These are phyloP conservation scores for Oryza glaberrima DNA, from an alignment of 176 grass and related monocot species.

Conservation along the genomic window DNA sequence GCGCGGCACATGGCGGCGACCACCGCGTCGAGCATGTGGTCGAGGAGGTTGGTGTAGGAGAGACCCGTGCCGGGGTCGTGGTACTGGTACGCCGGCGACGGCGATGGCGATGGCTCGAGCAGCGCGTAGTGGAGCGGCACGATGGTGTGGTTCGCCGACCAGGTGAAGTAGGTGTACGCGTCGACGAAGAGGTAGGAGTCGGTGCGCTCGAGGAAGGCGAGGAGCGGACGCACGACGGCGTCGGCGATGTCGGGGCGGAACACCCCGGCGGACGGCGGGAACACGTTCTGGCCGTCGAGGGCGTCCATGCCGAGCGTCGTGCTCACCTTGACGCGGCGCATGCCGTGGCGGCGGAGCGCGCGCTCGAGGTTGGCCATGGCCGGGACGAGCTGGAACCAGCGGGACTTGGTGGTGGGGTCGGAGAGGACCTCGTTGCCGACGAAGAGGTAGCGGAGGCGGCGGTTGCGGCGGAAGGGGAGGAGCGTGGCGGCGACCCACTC, in stretches of 20 bases:
- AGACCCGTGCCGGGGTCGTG: slow-evolving; percentile 43
- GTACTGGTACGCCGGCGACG: slow-evolving; percentile 27
- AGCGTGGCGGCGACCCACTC: slow-evolving; percentile 58
- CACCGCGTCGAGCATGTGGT: slow-evolving; percentile 71
- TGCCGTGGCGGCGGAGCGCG: slow-evolving; percentile 39
- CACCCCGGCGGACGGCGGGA: slow-evolving; percentile 58
- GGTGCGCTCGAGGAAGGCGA: slow-evolving; percentile 53
- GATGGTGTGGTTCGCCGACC: slow-evolving; percentile 45
- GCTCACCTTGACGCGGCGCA: slow-evolving; percentile 51
- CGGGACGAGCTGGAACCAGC: slow-evolving; percentile 59
- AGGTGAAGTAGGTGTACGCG: slow-evolving; percentile 64
- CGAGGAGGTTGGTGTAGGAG: slow-evolving; percentile 59
- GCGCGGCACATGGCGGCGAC: slow-evolving; percentile 50
- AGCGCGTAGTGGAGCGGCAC: slow-evolving; percentile 65
- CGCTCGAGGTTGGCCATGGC: slow-evolving; percentile 56
- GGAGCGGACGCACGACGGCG: slow-evolving; percentile 50
- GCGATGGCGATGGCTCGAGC: slow-evolving; percentile 18
- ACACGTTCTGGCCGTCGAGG: slow-evolving; percentile 41
- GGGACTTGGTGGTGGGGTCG: slow-evolving; percentile 38
- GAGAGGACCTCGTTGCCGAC: slow-evolving; percentile 83
- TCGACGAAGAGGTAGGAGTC: slow-evolving; percentile 61
- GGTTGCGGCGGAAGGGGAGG: slow-evolving; percentile 51
- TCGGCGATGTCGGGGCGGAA: slow-evolving; percentile 58
- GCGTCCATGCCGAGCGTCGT: slow-evolving; percentile 66
- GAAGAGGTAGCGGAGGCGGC: slow-evolving; percentile 53